phyloP scores from a whole-genome alignment of 495 filamentous ascomycete genomes.

The Paragyromitra xinjiangensis region DNA sequence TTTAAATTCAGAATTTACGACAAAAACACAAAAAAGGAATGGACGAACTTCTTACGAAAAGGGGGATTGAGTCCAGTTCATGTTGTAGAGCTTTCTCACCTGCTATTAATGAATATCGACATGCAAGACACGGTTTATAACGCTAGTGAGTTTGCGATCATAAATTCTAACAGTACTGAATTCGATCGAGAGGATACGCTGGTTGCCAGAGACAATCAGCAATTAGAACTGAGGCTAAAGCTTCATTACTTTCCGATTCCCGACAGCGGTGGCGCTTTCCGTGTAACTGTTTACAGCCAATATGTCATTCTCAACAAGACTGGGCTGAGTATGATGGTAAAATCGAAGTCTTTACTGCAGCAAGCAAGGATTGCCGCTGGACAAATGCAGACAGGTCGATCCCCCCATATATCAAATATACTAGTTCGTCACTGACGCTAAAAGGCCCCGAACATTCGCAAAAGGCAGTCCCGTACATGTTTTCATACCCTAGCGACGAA shows the following conservation, averaged over 20 bases:
- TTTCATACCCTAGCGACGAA: constrained; percentile 87
- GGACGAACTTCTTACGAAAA: constrained; percentile 97
- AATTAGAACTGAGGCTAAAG: constrained; percentile 78
- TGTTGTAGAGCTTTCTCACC: constrained; percentile 92
- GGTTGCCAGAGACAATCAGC: constrained; percentile 82
- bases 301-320: constrained; percentile 97
- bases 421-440: constrained; percentile 14
- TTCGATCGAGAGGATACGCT: constrained; percentile 83
- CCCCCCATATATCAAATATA: background rate
- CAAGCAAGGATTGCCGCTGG: constrained; percentile 81
- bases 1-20: constrained; percentile 99
- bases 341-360: constrained; percentile 86
- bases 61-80: constrained; percentile 96
- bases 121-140: constrained; percentile 96
- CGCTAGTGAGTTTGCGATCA: constrained; percentile 93
- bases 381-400: constrained; percentile 62
- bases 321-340: constrained; percentile 84
- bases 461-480: constrained; percentile 92
- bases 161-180: constrained; percentile 88
- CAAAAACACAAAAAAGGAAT: constrained; percentile 96
- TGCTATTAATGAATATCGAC: constrained; percentile 89
- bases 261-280: constrained; percentile 94
- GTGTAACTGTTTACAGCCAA: constrained; percentile 89
- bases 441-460: constrained; percentile 59
- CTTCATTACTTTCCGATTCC: constrained; percentile 94